Conservation (phyloP, 345 rosid genomes). For the Syzygium aqueum region DNA sequence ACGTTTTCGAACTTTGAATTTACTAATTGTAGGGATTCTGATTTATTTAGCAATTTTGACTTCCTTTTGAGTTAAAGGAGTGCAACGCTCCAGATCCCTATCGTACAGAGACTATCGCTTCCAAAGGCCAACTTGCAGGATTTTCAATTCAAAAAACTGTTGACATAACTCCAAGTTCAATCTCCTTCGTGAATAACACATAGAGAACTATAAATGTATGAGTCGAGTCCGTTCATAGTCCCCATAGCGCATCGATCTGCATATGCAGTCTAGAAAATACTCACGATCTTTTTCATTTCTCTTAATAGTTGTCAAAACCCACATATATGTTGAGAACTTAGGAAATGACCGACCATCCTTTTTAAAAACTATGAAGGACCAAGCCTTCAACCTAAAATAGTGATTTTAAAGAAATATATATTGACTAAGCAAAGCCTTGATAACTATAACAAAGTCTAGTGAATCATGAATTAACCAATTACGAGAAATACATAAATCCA, state of each 20-base stretch:
- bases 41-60: too few species aligned
- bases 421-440: background rate
- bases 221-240: background rate
- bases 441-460: background rate
- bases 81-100: background rate
- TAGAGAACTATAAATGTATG: background rate
- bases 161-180: background rate
- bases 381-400: background rate
- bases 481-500: background rate
- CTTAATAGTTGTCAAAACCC: background rate
- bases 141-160: background rate
- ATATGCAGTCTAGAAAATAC: background rate
- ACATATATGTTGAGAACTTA: background rate
- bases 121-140: background rate
- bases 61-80: too few species aligned
- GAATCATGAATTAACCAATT: background rate
- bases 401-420: too few species aligned
- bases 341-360: background rate
- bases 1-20: too few species aligned
- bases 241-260: background rate
- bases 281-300: background rate
- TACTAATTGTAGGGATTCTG: too few species aligned
- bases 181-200: background rate
- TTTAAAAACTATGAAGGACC: background rate
- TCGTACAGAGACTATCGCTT: background rate